A percentile compares a stretch with the other conserved stretches of the same genome.
Evolutionary conservation across 805 yeast species (phyloP).

Genomic region (Hanseniaspora meyeri): DNA sequence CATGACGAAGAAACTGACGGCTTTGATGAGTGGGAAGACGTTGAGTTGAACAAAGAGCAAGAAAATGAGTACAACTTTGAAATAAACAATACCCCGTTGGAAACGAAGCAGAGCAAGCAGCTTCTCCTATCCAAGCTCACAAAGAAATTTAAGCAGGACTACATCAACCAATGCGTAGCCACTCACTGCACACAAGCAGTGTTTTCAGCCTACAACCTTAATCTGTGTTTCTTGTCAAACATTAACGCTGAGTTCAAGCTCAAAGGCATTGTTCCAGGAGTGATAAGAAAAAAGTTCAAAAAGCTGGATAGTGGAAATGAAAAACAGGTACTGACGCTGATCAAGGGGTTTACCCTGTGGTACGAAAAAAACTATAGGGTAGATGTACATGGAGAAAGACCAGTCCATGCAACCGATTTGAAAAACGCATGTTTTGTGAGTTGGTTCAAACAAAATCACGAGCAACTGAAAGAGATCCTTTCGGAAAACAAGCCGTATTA

Average conservation of each 20-base stretch:
- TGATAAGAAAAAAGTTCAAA: constrained; percentile 19
- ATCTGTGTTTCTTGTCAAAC: constrained; percentile 16
- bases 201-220: constrained; percentile 16
- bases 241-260: constrained; percentile 16
- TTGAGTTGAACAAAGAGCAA: constrained; percentile 15
- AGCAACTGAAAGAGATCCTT: neutral
- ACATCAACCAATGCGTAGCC: constrained; percentile 16
- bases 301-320: constrained; percentile 6
- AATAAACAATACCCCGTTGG: neutral
- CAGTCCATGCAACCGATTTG: constrained; percentile 17
- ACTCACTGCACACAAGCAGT: constrained; percentile 20
- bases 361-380: constrained; percentile 21
- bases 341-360: constrained; percentile 22
- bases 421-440: constrained; percentile 4
- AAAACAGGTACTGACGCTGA: constrained; percentile 15
- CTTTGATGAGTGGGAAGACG: constrained; percentile 25
- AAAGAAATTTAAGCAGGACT: constrained; percentile 9
- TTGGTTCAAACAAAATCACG: neutral
- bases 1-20: constrained; percentile 1
- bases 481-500: neutral
- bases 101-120: neutral
- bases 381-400: constrained; percentile 23
- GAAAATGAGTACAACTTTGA: neutral
- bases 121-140: constrained; percentile 9
- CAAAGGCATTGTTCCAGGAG: constrained; percentile 21